phyloP scores from a whole-genome alignment of 257 asterid species.

The Solanum chaucha region DNA sequence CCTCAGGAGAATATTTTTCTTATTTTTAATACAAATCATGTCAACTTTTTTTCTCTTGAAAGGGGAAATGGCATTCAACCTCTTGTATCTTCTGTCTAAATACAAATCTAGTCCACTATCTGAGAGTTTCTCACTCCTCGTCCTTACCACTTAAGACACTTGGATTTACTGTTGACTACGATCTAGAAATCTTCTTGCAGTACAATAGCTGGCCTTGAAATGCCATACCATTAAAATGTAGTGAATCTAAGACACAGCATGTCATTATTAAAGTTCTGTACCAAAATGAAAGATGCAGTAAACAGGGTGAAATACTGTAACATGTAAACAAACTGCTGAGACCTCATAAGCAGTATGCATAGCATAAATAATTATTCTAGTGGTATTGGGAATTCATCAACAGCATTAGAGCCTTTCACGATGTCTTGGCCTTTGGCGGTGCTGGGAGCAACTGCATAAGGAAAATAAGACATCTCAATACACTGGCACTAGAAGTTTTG shows the following conservation, averaged over 20 bases:
- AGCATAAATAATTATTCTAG: background rate
- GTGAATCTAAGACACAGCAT: background rate
- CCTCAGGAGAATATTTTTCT: background rate
- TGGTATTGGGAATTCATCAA: background rate
- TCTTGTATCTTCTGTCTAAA: background rate
- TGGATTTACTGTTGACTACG: background rate
- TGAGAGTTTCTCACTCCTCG: background rate
- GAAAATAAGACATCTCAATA: background rate
- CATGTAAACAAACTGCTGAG: background rate
- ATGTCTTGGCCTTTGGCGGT: constrained; percentile 4
- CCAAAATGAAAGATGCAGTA: background rate
- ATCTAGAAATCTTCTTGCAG: background rate
- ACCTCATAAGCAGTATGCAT: background rate
- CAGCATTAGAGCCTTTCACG: background rate
- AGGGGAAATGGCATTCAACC: background rate
- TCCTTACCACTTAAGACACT: background rate
- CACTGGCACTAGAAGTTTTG: background rate
- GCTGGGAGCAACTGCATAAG: constrained; percentile 7
- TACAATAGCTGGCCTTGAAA: background rate
- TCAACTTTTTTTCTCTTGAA: background rate
- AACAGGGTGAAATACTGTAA: background rate
- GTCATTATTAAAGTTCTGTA: background rate
- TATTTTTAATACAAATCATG: background rate
- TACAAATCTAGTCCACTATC: background rate
- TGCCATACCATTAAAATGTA: background rate